Evolutionary conservation across 805 yeast species (phyloP).

Genomic region (Myxozyma udenii): DNA sequence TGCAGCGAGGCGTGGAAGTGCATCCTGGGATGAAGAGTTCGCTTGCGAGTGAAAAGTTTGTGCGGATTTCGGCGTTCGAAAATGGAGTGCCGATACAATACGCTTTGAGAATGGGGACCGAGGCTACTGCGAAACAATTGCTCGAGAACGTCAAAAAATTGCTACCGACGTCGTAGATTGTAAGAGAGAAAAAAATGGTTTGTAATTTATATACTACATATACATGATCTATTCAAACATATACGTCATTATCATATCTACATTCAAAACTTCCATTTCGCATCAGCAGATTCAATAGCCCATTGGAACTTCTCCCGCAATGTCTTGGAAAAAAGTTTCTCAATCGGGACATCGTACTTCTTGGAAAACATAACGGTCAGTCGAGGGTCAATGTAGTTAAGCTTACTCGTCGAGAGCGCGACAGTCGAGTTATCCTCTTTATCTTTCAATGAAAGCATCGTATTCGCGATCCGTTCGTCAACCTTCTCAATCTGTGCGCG

Average conservation of each 20-base stretch:
- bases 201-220: neutral
- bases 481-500: constrained; percentile 66
- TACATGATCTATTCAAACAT: neutral
- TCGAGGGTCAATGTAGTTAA: constrained; percentile 94
- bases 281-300: constrained; percentile 92
- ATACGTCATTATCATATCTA: neutral
- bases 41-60: constrained; percentile 73
- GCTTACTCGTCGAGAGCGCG: constrained; percentile 86
- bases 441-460: constrained; percentile 75
- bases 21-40: constrained; percentile 84
- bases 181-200: no score
- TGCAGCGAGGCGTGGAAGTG: constrained; percentile 53
- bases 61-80: constrained; percentile 68
- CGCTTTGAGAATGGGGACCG: constrained; percentile 60
- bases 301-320: constrained; percentile 88
- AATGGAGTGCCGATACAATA: constrained; percentile 72
- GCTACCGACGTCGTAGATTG: constrained; percentile 1
- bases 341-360: constrained; percentile 83
- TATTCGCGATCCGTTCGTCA: constrained; percentile 66
- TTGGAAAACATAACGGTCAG: constrained; percentile 85
- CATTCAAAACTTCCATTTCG: constrained; percentile 72
- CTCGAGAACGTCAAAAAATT: constrained; percentile 1
- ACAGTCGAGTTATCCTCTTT: constrained; percentile 93
- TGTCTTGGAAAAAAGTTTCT: constrained; percentile 86
- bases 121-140: constrained; percentile 6